phyloP scores from a whole-genome alignment of 2,329 filamentous ascomycete genomes.

The Thelonectria rubi region DNA sequence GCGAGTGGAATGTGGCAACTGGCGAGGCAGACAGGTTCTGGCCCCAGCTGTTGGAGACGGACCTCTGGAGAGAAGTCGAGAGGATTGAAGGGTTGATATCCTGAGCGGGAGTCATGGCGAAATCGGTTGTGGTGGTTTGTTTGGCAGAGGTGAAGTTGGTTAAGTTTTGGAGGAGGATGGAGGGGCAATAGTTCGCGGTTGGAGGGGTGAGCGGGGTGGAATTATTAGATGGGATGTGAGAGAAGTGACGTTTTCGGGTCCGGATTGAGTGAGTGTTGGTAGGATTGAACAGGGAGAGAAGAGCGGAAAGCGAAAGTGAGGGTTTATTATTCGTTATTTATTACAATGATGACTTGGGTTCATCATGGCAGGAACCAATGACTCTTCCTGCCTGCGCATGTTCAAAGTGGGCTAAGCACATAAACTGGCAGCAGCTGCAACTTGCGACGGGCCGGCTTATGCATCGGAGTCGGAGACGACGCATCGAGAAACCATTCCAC shows the following conservation, averaged over 20 bases:
- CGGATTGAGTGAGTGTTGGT: conserved; percentile 1
- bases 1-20: conserved; percentile 77
- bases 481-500: conserved; percentile 27
- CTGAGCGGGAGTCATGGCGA: conserved; percentile 54
- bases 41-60: conserved; percentile 68
- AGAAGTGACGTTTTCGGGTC: conserved; percentile 16
- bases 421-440: conserved; percentile 9
- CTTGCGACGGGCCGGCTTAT: conserved; percentile 40
- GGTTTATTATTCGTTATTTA: conserved; percentile 16
- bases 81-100: conserved; percentile 55
- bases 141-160: conserved; percentile 46
- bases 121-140: conserved; percentile 22
- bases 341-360: background rate
- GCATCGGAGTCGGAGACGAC: conserved; percentile 31
- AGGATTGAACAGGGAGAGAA: background rate
- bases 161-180: conserved; percentile 11
- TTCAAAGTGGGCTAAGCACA: conserved; percentile 11
- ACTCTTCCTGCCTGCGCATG: conserved; percentile 12
- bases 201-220: conserved; percentile 5
- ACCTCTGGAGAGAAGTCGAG: conserved; percentile 46
- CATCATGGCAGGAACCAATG: conserved; percentile 10
- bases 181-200: conserved; percentile 5
- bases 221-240: conserved; percentile 1
- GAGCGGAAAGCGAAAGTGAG: background rate
- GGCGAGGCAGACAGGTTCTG: conserved; percentile 76